Evolutionary conservation across 176 grass and related monocot genomes (phyloP), one percentile per base, ranked within the genome.

Genomic region (Thinopyrum elongatum): DNA sequence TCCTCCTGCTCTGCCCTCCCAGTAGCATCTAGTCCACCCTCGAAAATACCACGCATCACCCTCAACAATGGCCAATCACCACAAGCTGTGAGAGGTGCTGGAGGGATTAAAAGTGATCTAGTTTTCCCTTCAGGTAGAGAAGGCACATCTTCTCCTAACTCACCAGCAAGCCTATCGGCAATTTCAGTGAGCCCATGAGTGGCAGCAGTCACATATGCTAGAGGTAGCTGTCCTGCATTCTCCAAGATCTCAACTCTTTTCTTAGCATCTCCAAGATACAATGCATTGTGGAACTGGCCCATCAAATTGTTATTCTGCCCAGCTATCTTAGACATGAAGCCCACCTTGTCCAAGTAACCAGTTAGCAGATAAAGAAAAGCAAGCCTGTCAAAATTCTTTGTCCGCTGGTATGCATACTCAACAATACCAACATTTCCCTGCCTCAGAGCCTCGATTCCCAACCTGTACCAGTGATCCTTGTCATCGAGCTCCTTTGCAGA

Each of bases 401-500:
- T 97, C 22, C 89, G 89, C 42, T 97, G 92, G 83, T 97, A 97
- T 38, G 95, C 91, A 80, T 95, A 97, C 76, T 97, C 95, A 47
- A 97, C 92, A 77, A 97, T 97, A 81, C 91, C 94, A 29, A 94
- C 92, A 58, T 97, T 97, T 58, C 92, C 95, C 61, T 97, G 95
- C 42, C 92, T 87, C 63, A 93, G 80, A 35, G 95, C 95, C 70
- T 97, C 95, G 74, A 95, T 95, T 27, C 92, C 95, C 78, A 97
- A 84, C 62, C 76, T 86, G 59, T 95, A 97, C 95, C 95, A 97
- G 70, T 97, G 92, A 58, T 97, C 95, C 65, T 97, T 97, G 79
- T 97, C 95, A 90, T 97, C 90, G 44, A 97, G 87, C 84, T 97
- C 95, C 86, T 95, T 97, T 31, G 95, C 95, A 17, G 92, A 94